A percentile compares a stretch with the other conserved stretches of the same genome.
Conservation (phyloP, 2,329 filamentous ascomycete species). For the Akanthomyces dipterigenus region DNA sequence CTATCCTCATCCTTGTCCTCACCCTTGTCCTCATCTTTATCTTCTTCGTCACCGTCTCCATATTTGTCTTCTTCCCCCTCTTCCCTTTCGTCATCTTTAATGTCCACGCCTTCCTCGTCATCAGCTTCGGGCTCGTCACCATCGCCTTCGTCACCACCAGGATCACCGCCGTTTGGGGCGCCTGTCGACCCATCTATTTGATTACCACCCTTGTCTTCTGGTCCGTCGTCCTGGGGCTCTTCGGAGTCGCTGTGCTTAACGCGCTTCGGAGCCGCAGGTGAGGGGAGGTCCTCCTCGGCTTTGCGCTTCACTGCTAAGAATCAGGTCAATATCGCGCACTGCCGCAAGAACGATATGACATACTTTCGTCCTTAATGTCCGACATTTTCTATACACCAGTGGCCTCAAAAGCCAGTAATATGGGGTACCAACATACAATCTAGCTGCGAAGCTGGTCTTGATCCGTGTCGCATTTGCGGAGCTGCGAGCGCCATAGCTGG, state of each 20-base stretch:
- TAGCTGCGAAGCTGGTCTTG: not conserved
- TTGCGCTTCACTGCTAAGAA: constrained; percentile 60
- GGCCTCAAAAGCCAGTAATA: not conserved
- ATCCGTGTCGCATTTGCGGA: constrained; percentile 4
- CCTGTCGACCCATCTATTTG: not conserved
- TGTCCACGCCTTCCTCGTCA: constrained; percentile 2
- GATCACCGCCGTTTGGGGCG: not conserved
- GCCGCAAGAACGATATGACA: constrained; percentile 11
- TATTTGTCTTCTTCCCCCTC: constrained; percentile 1
- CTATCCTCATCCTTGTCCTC: not conserved
- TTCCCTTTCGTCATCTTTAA: constrained; percentile 1
- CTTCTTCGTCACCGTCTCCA: not conserved
- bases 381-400: constrained; percentile 17
- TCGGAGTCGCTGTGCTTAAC: constrained; percentile 45
- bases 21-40: constrained; percentile 1
- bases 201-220: not conserved
- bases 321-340: constrained; percentile 6
- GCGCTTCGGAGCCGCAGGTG: constrained; percentile 57
- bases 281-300: constrained; percentile 58
- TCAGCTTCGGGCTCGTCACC: constrained; percentile 1
- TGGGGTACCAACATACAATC: not conserved
- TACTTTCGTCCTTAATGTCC: constrained; percentile 34
- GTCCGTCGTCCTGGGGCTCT: constrained; percentile 3
- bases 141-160: not conserved
- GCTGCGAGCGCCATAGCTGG: not conserved